Base-by-base conservation (phyloP, 202 grass and related monocot species). In the Hordeum pubiflorum region DNA sequence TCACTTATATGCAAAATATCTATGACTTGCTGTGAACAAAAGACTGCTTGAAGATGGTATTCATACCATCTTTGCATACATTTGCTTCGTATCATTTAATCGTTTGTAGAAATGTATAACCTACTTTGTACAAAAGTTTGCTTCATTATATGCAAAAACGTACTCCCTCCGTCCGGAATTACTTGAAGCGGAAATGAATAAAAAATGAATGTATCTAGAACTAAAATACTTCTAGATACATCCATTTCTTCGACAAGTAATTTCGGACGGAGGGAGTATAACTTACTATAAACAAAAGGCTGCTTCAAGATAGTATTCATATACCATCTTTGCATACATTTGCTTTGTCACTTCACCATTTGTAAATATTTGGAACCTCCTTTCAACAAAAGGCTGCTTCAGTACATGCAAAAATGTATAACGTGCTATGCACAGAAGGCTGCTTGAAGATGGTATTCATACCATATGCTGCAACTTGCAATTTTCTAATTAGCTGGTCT, bases 401-500 rank as follows among this genome's bases (percentile, higher is more conserved):
- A 7, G 12, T 15, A 43, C 40, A 54, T 24, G 41, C 44, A 54
- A 54, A 54, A 54, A 54, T 54, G 50, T 58, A 10, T 50, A 87
- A 38, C 36, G 48, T 71, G 66, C 29, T 54, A 8, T 54, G 50
- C 6, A 54, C 50, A 54, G 17, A 54, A 54, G 50, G 50, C 50
- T 54, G 50, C 50, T 54, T 18, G 17, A 54, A 54, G 50, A 54
- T 54, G 52, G 57, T 57, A 60, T 72, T 66, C 39, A 75, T 8
- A 20, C 27, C 40, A 58, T 63, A 62, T 37, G 43, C 21, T 66
- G 21, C 41, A 86, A 41, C 37, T 78, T 77, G 65, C 39, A 46
- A 37, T 78, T 74, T 81, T 74, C 29, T 78, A 67, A 61, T 89
- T 80, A 69, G 3, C 58, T 85, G 72, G 21, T 66, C 31, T 72